Conservation (phyloP, 148 eudicot species). For the Pouteria glomerata region DNA sequence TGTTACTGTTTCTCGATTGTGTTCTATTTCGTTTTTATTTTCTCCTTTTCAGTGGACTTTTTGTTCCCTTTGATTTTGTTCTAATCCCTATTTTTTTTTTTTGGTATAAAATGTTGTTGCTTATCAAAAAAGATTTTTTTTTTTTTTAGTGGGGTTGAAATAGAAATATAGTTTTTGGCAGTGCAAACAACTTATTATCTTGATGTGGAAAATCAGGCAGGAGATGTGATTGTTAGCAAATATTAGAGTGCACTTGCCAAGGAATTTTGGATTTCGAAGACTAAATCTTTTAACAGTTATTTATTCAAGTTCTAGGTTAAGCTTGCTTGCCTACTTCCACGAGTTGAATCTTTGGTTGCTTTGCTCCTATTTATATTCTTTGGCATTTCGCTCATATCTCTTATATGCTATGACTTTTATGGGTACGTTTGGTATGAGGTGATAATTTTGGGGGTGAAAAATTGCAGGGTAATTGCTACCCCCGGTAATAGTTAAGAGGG, state of each 20-base stretch:
- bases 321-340: background rate
- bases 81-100: too few relatives aligned
- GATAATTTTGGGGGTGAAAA: too few relatives aligned
- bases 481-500: too few relatives aligned
- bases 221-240: background rate
- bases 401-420: background rate
- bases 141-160: too few relatives aligned
- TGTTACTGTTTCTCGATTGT: too few relatives aligned
- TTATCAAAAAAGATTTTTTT: too few relatives aligned
- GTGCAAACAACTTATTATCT: background rate
- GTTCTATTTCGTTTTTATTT: too few relatives aligned
- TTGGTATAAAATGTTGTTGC: too few relatives aligned
- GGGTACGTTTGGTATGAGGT: too few relatives aligned
- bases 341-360: background rate
- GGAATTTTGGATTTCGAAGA: background rate
- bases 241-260: background rate
- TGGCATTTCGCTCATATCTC: background rate
- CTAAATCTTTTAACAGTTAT: background rate
- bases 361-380: background rate
- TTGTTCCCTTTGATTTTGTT: too few relatives aligned
- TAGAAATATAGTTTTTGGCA: background rate
- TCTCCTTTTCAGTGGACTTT: too few relatives aligned
- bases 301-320: background rate
- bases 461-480: too few relatives aligned
- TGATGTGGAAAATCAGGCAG: background rate